Evolutionary conservation across 2,329 filamentous ascomycete genomes (phyloP), one percentile per base, ranked within the genome.

Genomic region (Ophiostoma sp.): DNA sequence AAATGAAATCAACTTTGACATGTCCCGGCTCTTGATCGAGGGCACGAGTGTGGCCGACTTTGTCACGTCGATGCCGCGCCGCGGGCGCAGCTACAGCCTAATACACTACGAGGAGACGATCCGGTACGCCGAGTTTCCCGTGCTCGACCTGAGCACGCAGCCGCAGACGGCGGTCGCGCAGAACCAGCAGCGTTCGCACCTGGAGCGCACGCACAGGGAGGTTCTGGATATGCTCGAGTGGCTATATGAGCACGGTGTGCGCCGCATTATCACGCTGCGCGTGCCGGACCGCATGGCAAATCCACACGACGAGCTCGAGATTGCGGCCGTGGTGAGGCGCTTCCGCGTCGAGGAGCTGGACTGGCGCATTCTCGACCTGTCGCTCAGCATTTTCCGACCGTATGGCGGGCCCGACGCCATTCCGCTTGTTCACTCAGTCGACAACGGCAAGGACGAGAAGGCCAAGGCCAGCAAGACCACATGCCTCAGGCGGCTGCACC

Each of bases 221-320:
- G 18, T 71, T 7, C n/a, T 70, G 5, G 52, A 68, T 44, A 68
- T 66, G 44, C 70, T 71, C 14, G 47, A 68, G 41, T 71, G 70
- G 70, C 64, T 71, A 4, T 2, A 27, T 2, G 62, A 64, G 1
- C 49, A 67, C 44, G 67, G 68, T 5, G 68, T 71, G 27, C 44
- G 47, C 36, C 62, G 63, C 52, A 71, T 71, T 62, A 70, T 71
- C 45, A 68, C 40, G n/a, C 63, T 71, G 66, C 52, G 38, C 16
- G 70, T 71, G 49, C 68, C 67, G 1, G 70, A 71, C 42, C 64
- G 68, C 12, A 67, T 71, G 52, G 47, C 47, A 11, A 38, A 67
- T 58, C 70, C 70, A 14, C 70, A 71, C 65, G 68, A 70, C 41
- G 70, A 71, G 66, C 27, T 67, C 12, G 42, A 47, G 52, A 71